Conservation (phyloP, 805 yeast species). For the Metschnikowia corniflorae region DNA sequence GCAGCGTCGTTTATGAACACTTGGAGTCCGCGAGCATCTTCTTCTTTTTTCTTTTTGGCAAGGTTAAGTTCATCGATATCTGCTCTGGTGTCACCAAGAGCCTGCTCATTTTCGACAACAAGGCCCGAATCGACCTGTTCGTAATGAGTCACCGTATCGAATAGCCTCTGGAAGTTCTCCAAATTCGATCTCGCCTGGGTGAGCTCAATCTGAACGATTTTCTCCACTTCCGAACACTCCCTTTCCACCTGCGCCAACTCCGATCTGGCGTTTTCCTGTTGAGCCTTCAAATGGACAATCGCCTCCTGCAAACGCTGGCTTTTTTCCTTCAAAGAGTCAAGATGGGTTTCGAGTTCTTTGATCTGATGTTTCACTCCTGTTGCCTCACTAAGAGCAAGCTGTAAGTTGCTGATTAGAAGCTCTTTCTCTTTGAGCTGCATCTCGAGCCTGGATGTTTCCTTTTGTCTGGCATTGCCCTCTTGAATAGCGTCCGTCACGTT, state of each 20-base stretch:
- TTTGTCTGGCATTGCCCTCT: slow-evolving; percentile 42
- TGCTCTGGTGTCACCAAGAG: not conserved
- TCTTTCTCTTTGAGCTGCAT: slow-evolving; percentile 50
- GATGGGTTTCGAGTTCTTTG: slow-evolving; percentile 26
- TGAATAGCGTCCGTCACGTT: slow-evolving; percentile 29
- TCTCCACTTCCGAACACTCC: slow-evolving; percentile 3
- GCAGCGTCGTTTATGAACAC: slow-evolving; percentile 52
- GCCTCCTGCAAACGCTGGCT: slow-evolving; percentile 4
- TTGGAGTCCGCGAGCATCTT: slow-evolving; percentile 31
- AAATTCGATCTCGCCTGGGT: not conserved
- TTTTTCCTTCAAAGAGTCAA: slow-evolving; percentile 16
- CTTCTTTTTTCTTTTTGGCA: slow-evolving; percentile 15
- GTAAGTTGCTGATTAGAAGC: slow-evolving; percentile 50
- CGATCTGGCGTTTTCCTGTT: not conserved
- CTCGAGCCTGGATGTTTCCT: slow-evolving; percentile 45
- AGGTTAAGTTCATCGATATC: slow-evolving; percentile 11
- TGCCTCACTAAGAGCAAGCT: slow-evolving; percentile 48
- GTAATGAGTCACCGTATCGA: slow-evolving; percentile 17
- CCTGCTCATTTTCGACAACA: slow-evolving; percentile 22
- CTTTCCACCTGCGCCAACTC: slow-evolving; percentile 7
- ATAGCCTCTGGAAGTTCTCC: slow-evolving; percentile 6
- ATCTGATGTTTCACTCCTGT: slow-evolving; percentile 38
- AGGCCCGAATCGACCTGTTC: slow-evolving; percentile 19
- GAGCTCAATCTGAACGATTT: not conserved
- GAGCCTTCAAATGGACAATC: slow-evolving; percentile 7